These are phyloP conservation scores for Kwoniella sp. DNA, from an alignment of 768 basidiomycete genomes.

Conservation along the genomic window DNA sequence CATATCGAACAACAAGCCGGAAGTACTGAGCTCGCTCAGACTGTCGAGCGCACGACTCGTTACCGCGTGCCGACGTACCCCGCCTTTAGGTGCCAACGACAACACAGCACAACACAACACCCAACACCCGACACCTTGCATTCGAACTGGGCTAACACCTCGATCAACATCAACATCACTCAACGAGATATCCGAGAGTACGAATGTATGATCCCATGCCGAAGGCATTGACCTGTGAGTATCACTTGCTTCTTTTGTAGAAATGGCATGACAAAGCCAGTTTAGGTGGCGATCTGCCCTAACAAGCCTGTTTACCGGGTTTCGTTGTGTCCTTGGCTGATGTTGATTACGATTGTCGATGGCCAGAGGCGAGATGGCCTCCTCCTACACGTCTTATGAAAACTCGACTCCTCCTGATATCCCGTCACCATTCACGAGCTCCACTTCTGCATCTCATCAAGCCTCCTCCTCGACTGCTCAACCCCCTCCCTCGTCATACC, in stretches of 20 bases:
- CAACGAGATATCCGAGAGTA: background rate
- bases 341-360: background rate
- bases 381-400: slow-evolving; percentile 5
- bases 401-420: slow-evolving; percentile 1
- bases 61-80: background rate
- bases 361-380: slow-evolving; percentile 7
- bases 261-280: background rate
- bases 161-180: slow-evolving; percentile 1
- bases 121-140: no score
- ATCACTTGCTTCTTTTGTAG: background rate
- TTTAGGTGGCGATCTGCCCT: slow-evolving; percentile 9
- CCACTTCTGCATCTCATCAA: background rate
- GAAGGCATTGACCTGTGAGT: background rate
- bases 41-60: background rate
- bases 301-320: background rate
- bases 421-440: background rate
- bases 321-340: background rate
- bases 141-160: background rate
- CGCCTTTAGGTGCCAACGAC: background rate
- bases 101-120: background rate
- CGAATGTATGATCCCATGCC: background rate
- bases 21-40: no score
- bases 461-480: slow-evolving; percentile 12
- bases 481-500: background rate
- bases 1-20: no score